Evolutionary conservation across 2,329 filamentous ascomycete species (phyloP).

Genomic region (Diaporthe destruens): DNA sequence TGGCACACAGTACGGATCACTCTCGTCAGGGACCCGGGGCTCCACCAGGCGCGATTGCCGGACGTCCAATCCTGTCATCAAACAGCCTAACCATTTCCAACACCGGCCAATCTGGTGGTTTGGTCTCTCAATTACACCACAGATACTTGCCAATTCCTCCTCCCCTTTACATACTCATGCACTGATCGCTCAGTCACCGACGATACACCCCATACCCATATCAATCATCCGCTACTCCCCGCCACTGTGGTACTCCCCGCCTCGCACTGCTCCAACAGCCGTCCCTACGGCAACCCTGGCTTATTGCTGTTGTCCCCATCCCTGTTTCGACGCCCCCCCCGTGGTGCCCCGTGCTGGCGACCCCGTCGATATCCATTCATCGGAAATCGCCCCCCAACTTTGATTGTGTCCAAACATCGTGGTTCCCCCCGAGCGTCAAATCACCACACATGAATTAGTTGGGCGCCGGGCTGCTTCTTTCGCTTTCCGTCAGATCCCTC

Average conservation of each 20-base stretch:
- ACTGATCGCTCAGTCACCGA: conserved; percentile 8
- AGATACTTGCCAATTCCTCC: conserved; percentile 20
- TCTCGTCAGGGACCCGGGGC: conserved; percentile 24
- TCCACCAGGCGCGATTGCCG: conserved; percentile 29
- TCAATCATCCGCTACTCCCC: conserved; percentile 10
- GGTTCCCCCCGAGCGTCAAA: conserved; percentile 11
- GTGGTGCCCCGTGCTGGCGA: conserved; percentile 33
- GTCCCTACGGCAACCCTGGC: conserved; percentile 20
- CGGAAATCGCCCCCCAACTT: conserved; percentile 18
- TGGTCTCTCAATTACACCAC: conserved; percentile 35
- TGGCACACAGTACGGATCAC: not conserved
- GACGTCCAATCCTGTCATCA: conserved; percentile 33
- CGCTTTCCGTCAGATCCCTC: conserved; percentile 30
- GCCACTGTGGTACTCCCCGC: not conserved
- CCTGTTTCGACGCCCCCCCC: conserved; percentile 33
- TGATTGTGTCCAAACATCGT: not conserved
- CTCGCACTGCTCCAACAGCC: conserved; percentile 7
- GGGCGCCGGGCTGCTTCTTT: conserved; percentile 18
- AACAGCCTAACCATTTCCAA: conserved; percentile 33
- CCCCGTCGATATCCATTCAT: conserved; percentile 32
- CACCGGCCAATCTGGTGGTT: conserved; percentile 35
- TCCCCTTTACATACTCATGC: conserved; percentile 15
- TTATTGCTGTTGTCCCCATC: conserved; percentile 27
- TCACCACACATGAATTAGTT: conserved; percentile 37
- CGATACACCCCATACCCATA: not conserved